These are phyloP conservation scores for Ceratocystiopsis brevicomis DNA, from an alignment of 2,329 filamentous ascomycete species.

Conservation along the genomic window DNA sequence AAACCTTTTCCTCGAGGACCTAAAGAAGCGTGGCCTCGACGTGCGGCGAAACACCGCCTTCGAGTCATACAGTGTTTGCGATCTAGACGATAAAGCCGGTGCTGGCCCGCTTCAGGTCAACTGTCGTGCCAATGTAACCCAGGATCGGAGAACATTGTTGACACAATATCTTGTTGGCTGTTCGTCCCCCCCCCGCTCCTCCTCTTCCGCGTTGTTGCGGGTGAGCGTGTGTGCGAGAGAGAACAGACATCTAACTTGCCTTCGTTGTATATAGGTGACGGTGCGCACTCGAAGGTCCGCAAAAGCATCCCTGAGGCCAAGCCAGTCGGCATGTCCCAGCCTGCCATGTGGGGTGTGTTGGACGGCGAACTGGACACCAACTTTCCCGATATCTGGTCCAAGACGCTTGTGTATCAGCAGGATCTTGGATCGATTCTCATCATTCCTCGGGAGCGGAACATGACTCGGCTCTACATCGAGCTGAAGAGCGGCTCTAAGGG, in stretches of 20 bases:
- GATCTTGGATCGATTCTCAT: conserved; percentile 49
- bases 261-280: conserved; percentile 24
- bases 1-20: conserved; percentile 47
- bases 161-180: conserved; percentile 51
- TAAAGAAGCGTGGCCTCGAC: conserved; percentile 41
- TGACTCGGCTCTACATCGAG: conserved; percentile 47
- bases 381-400: conserved; percentile 59
- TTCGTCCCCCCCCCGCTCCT: too few relatives aligned
- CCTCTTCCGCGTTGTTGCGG: too few relatives aligned
- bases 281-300: conserved; percentile 50
- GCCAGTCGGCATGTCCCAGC: conserved; percentile 1
- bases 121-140: conserved; percentile 28
- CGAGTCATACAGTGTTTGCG: conserved; percentile 30
- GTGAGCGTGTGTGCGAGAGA: too few relatives aligned
- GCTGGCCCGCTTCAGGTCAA: conserved; percentile 27
- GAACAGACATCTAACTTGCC: too few relatives aligned
- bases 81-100: conserved; percentile 16
- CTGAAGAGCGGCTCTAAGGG: conserved; percentile 21
- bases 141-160: conserved; percentile 24
- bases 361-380: conserved; percentile 52
- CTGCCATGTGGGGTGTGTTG: conserved; percentile 46
- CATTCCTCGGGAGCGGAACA: conserved; percentile 51
- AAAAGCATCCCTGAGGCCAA: conserved; percentile 30
- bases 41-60: conserved; percentile 47
- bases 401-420: conserved; percentile 48